These are phyloP conservation scores for Leccinum uliginosum DNA, from an alignment of 768 basidiomycete genomes.

Conservation along the genomic window DNA sequence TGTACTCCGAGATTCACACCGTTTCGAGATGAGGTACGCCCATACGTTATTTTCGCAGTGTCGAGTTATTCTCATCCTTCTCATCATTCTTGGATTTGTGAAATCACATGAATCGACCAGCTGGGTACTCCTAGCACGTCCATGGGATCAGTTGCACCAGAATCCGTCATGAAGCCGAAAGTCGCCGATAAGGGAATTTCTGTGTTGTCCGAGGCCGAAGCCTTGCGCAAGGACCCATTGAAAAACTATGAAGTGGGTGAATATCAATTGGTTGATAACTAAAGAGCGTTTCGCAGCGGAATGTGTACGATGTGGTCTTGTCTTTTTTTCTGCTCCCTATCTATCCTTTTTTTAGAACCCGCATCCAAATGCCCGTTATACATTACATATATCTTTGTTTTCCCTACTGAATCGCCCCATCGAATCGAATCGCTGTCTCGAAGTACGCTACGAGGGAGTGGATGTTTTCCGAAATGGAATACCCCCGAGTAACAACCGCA, in stretches of 20 bases:
- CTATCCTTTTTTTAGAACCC: slow-evolving; percentile 1
- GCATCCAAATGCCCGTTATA: background rate
- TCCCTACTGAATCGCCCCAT: slow-evolving; percentile 1
- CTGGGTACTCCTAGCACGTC: slow-evolving; percentile 23
- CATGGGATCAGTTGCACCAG: slow-evolving; percentile 34
- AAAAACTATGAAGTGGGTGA: slow-evolving; percentile 59
- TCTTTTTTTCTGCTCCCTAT: slow-evolving; percentile 14
- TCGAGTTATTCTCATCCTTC: slow-evolving; percentile 5
- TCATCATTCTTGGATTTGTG: background rate
- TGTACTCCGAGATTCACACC: slow-evolving; percentile 62
- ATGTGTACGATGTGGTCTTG: background rate
- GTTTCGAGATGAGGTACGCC: slow-evolving; percentile 66
- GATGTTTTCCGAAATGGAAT: slow-evolving; percentile 5
- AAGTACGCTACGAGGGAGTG: background rate
- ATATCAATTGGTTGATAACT: slow-evolving; percentile 19
- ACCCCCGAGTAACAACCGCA: slow-evolving; percentile 17
- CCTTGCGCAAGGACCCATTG: slow-evolving; percentile 71
- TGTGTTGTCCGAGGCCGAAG: slow-evolving; percentile 66
- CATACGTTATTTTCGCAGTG: slow-evolving; percentile 3
- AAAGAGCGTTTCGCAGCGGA: slow-evolving; percentile 9
- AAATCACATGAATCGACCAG: slow-evolving; percentile 12
- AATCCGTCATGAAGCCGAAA: slow-evolving; percentile 68
- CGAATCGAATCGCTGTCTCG: background rate
- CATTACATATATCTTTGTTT: background rate
- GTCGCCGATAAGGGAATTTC: slow-evolving; percentile 38